These are phyloP conservation scores for Ilyonectria robusta DNA, from an alignment of 2,329 filamentous ascomycete genomes.

Conservation along the genomic window DNA sequence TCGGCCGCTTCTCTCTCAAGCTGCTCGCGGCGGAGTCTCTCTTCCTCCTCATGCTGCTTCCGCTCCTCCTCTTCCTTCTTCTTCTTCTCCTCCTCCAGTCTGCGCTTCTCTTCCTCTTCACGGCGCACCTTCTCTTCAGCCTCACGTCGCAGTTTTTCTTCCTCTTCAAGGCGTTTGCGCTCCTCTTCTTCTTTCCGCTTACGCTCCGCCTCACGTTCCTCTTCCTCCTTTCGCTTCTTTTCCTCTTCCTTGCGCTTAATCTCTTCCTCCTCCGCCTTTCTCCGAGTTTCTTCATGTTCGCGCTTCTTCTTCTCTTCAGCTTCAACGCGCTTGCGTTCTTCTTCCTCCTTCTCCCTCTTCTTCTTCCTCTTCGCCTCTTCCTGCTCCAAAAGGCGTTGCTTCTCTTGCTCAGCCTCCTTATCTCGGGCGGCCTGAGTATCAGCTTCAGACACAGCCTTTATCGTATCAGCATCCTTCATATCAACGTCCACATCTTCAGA, in stretches of 20 bases:
- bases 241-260: constrained; percentile 53
- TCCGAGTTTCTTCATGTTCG: constrained; percentile 40
- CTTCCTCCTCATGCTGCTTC: constrained; percentile 61
- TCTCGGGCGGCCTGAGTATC: constrained; percentile 55
- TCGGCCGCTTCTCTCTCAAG: constrained; percentile 64
- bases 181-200: constrained; percentile 57
- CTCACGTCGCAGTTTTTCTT: constrained; percentile 55
- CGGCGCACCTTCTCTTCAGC: constrained; percentile 54
- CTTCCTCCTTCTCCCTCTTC: constrained; percentile 53
- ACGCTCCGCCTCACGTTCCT: constrained; percentile 54
- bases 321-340: constrained; percentile 39
- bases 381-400: constrained; percentile 47
- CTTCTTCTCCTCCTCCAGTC: constrained; percentile 57
- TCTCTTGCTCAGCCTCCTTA: constrained; percentile 51
- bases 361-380: constrained; percentile 52
- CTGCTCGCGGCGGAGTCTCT: constrained; percentile 60
- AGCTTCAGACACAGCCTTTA: constrained; percentile 46
- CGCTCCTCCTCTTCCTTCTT: constrained; percentile 56
- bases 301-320: constrained; percentile 51
- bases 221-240: constrained; percentile 47
- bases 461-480: constrained; percentile 64
- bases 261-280: constrained; percentile 51
- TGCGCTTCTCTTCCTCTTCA: constrained; percentile 56
- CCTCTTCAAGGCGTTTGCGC: constrained; percentile 52
- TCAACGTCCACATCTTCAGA: constrained; percentile 70